A percentile compares a stretch with the other conserved stretches of the same genome.
These are phyloP conservation scores for Beta vulgaris DNA, from an alignment of 148 eudicot species.

Conservation along the genomic window DNA sequence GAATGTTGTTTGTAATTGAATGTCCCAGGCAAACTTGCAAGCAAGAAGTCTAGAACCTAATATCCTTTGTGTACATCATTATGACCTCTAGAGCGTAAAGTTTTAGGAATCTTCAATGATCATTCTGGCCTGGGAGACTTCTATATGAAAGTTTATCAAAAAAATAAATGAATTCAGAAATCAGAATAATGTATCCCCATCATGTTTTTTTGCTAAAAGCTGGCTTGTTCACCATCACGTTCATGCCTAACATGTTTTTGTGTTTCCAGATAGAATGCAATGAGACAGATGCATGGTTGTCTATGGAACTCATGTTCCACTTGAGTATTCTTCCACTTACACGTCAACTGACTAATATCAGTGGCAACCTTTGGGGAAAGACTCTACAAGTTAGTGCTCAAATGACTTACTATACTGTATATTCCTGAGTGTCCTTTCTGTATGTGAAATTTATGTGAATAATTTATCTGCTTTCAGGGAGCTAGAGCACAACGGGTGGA, in stretches of 20 bases:
- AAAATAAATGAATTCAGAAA: too few species aligned
- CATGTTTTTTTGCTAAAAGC: not conserved
- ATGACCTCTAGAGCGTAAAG: not conserved
- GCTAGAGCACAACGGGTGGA: constrained; percentile 98
- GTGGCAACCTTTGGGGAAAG: constrained; percentile 99
- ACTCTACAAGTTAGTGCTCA: constrained; percentile 76
- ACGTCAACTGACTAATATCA: constrained; percentile 87
- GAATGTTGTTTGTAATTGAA: not conserved
- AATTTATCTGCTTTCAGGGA: constrained; percentile 54
- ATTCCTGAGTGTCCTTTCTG: constrained; percentile 4
- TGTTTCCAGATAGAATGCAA: constrained; percentile 80
- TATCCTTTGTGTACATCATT: not conserved
- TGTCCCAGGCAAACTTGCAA: too few species aligned
- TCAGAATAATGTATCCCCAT: not conserved
- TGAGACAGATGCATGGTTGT: constrained; percentile 97
- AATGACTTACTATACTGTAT: not conserved
- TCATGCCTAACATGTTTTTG: constrained; percentile 4
- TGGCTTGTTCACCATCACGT: not conserved
- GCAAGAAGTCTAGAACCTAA: not conserved
- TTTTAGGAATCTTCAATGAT: not conserved
- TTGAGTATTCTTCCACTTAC: constrained; percentile 94
- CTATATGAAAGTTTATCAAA: too few species aligned
- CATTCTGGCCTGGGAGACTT: not conserved
- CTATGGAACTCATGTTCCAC: constrained; percentile 99
- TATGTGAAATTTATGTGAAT: not conserved